phyloP scores from a whole-genome alignment of 495 filamentous ascomycete species.

The Podospora comata region DNA sequence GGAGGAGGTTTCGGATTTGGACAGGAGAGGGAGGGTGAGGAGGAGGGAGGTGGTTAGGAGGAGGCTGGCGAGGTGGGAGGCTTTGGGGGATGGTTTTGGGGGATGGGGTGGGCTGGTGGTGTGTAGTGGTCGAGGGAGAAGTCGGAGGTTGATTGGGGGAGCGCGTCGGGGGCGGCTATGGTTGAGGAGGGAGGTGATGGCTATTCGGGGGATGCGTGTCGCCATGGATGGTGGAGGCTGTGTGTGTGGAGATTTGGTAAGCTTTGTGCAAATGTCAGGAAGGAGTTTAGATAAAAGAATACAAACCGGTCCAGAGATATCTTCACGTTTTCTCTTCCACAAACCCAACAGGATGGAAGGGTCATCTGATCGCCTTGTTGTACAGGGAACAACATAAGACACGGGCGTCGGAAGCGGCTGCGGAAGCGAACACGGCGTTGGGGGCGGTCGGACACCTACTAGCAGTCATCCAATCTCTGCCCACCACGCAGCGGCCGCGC shows the following conservation, averaged over 20 bases:
- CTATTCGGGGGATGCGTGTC: conserved; percentile 15
- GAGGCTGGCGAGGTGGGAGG: conserved; percentile 20
- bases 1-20: not conserved
- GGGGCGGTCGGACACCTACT: not conserved
- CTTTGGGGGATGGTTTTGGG: too few species aligned
- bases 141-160: too few species aligned
- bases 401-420: not conserved
- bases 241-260: not conserved
- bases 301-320: not conserved
- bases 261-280: not conserved
- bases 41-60: not conserved
- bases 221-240: conserved; percentile 16
- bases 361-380: not conserved
- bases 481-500: not conserved
- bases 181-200: not conserved
- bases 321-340: not conserved
- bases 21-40: conserved; percentile 29
- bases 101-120: too few species aligned
- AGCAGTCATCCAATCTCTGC: not conserved
- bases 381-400: conserved; percentile 4
- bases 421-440: not conserved
- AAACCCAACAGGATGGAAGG: not conserved
- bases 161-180: too few species aligned
- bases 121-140: too few species aligned
- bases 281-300: not conserved